Conservation (phyloP, 305 asterid genomes). For the Fraxinus albicans region DNA sequence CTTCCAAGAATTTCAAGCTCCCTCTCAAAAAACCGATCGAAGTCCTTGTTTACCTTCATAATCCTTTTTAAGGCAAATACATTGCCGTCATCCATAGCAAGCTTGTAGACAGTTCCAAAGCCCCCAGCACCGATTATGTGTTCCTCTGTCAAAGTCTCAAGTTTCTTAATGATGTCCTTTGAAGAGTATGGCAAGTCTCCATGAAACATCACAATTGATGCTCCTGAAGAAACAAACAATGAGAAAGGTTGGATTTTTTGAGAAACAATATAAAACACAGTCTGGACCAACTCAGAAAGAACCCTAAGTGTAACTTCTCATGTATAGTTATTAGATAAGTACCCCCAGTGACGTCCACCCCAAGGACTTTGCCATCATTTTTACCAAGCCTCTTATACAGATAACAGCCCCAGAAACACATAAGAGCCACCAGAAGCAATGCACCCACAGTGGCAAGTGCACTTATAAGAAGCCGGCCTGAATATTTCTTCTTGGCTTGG, state of each 20-base stretch:
- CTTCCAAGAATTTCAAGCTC: conserved; percentile 99
- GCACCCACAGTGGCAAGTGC: conserved; percentile 96
- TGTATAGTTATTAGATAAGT: conserved; percentile 33
- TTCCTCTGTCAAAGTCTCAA: conserved; percentile 80
- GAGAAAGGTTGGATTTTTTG: conserved; percentile 5
- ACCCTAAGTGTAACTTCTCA: conserved; percentile 20
- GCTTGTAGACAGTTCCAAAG: conserved; percentile 95
- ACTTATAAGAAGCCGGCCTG: conserved; percentile 84
- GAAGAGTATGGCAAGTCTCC: conserved; percentile 97
- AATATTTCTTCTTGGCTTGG: conserved; percentile 68
- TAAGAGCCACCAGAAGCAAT: conserved; percentile 90
- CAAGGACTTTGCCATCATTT: conserved; percentile 74
- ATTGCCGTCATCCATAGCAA: conserved; percentile 94
- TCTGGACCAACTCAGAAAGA: conserved; percentile 25
- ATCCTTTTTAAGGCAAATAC: conserved; percentile 91
- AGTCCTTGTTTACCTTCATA: conserved; percentile 85
- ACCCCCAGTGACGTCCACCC: conserved; percentile 91
- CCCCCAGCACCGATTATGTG: conserved; percentile 96
- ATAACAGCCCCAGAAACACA: conserved; percentile 99
- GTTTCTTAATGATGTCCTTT: conserved; percentile 79
- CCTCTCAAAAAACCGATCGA: conserved; percentile 89
- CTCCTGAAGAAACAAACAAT: conserved; percentile 57
- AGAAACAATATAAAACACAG: conserved; percentile 9
- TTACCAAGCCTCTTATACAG: conserved; percentile 89
- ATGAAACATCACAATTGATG: conserved; percentile 92